A percentile compares a stretch with the other conserved stretches of the same genome.
Evolutionary conservation across 441 rosid genomes (phyloP).

Genomic region (Eruca vesicaria): DNA sequence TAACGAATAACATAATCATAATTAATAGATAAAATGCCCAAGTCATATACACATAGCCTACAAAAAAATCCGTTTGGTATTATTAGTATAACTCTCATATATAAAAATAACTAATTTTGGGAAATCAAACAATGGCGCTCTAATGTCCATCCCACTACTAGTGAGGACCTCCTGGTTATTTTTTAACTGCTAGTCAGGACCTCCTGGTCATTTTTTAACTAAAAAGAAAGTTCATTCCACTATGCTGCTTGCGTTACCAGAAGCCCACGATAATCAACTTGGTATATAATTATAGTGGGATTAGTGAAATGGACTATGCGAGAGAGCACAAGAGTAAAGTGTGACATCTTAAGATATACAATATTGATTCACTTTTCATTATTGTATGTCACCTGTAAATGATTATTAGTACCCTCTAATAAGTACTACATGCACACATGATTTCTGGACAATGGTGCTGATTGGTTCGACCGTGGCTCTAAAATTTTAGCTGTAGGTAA

Average conservation of each 20-base stretch:
- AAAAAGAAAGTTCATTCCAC: not conserved
- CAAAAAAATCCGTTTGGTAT: not conserved
- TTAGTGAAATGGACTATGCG: not conserved
- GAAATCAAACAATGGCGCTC: not conserved
- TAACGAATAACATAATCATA: too few relatives aligned
- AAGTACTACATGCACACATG: too few relatives aligned
- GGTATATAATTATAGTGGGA: not conserved
- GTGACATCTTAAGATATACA: not conserved
- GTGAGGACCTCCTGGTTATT: not conserved
- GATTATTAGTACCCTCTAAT: not conserved
- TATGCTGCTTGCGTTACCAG: not conserved
- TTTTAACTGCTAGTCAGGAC: not conserved
- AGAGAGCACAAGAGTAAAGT: not conserved
- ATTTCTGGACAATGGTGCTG: too few relatives aligned
- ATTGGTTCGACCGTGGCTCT: too few relatives aligned
- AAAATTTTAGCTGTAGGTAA: too few relatives aligned
- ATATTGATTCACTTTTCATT: not conserved
- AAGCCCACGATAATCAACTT: not conserved
- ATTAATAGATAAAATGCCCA: too few relatives aligned
- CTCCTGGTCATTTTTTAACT: not conserved
- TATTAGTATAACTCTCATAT: not conserved
- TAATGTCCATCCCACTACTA: not conserved
- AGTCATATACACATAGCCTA: too few relatives aligned
- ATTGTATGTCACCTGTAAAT: not conserved
- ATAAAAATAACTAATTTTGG: not conserved